A percentile compares a stretch with the other conserved stretches of the same genome.
phyloP scores from a whole-genome alignment of 129 eudicot species.

The Artemisia tridentata region DNA sequence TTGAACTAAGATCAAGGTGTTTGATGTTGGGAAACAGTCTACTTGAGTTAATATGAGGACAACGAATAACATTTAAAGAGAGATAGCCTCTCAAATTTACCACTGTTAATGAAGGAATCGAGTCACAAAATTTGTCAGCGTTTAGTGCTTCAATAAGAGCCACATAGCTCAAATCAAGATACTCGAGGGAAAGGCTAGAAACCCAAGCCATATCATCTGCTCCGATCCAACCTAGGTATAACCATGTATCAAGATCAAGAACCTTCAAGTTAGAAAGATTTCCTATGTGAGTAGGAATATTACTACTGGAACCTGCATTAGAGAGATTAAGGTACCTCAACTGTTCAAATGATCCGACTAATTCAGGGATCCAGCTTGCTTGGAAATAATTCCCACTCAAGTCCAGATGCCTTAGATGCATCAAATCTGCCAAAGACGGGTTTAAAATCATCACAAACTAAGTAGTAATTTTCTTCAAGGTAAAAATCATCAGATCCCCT shows the following conservation, averaged over 20 bases:
- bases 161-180: slow-evolving; percentile 9
- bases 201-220: slow-evolving; percentile 8
- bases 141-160: not conserved
- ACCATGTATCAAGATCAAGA: slow-evolving; percentile 21
- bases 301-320: not conserved
- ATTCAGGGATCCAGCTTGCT: slow-evolving; percentile 1
- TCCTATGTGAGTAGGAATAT: slow-evolving; percentile 30
- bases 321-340: slow-evolving; percentile 32
- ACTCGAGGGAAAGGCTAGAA: not conserved
- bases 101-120: not conserved
- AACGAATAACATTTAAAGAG: not conserved
- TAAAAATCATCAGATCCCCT: too few species aligned
- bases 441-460: not conserved
- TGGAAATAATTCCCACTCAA: slow-evolving; percentile 18
- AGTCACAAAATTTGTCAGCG: not conserved
- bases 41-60: not conserved
- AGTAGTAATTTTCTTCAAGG: not conserved
- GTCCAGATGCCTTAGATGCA: slow-evolving; percentile 16
- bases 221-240: not conserved
- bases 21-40: not conserved
- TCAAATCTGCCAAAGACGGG: slow-evolving; percentile 14
- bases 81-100: not conserved
- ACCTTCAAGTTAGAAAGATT: slow-evolving; percentile 33
- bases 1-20: not conserved
- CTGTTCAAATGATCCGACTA: slow-evolving; percentile 24